Evolutionary conservation across 164 flowering plant species (phyloP).

Genomic region (Nymphaea thermarum): DNA sequence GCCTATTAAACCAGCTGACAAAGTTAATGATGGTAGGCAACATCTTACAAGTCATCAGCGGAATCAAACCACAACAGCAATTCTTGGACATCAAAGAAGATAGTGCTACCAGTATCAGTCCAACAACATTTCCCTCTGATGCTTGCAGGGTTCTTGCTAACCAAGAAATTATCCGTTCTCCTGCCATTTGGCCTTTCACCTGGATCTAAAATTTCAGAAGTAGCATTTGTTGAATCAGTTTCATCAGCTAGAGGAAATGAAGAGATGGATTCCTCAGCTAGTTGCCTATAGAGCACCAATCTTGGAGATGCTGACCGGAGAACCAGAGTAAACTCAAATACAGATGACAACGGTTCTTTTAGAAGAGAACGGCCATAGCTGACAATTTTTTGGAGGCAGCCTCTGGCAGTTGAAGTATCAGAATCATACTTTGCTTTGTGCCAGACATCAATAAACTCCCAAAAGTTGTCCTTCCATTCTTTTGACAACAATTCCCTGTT

Average conservation of each 20-base stretch:
- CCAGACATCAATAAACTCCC: constrained; percentile 86
- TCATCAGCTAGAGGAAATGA: constrained; percentile 63
- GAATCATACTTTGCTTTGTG: constrained; percentile 26
- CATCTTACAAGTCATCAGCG: constrained; percentile 28
- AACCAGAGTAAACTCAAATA: constrained; percentile 70
- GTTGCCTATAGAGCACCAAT: constrained; percentile 72
- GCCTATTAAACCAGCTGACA: neutral
- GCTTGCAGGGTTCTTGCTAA: constrained; percentile 42
- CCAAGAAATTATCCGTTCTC: constrained; percentile 29
- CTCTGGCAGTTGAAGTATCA: constrained; percentile 48
- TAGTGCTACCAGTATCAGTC: constrained; percentile 72
- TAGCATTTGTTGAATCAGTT: constrained; percentile 8
- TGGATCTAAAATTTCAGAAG: constrained; percentile 12
- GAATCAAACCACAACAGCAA: constrained; percentile 47
- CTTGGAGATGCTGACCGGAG: constrained; percentile 95
- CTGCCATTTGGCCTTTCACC: constrained; percentile 13
- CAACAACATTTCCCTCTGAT: constrained; percentile 86
- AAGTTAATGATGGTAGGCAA: neutral
- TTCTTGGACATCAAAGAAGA: constrained; percentile 61
- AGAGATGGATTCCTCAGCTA: constrained; percentile 85
- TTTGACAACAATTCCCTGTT: constrained; percentile 78
- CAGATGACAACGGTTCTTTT: constrained; percentile 54
- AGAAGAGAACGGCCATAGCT: constrained; percentile 46
- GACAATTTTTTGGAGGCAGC: constrained; percentile 52
- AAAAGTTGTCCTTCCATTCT: constrained; percentile 66